Base-by-base conservation (phyloP, 2,329 filamentous ascomycete genomes). In the Triangularia verruculosa region DNA sequence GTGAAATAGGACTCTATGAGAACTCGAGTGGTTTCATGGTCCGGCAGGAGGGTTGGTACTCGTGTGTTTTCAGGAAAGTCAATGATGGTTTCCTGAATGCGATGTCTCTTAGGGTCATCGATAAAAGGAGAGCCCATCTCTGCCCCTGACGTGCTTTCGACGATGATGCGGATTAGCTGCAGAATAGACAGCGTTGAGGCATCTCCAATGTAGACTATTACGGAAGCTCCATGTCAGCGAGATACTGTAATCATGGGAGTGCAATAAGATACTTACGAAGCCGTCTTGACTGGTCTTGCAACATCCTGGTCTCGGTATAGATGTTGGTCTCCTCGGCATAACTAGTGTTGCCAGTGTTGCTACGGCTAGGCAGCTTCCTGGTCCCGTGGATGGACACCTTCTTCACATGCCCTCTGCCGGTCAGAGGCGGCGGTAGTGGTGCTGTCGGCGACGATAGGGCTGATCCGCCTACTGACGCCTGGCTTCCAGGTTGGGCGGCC, bases 101-200 rank as follows among this genome's bases (percentile, higher is more conserved):
- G 83, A 68, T 87, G 83, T 55, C 84, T 79, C 59, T 79, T 78
- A 15, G 83, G 82, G 68, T 87, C 86, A 58, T 77, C 72, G 1
- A 85, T 88, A 68, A 89, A 89, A 0, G 79, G 74, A 3, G 85
- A 88, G 27, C 68, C 70, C 60, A 69, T 65, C 9, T 70, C 69
- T 0, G 76, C 71, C 0, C 86, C 86, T 17, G 78, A 78, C 28
- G 80, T 78, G 8, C 76, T 82, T 66, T 85, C 82, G 4, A 89
- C 84, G 67, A 88, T 82, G 75, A 84, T 83, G 9, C 86, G 83
- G 17, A 89, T 80, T 53, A 86, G 75, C 62, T 88, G 83, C 2
- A 89, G 75, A 68, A 85, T 88, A 0, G 86, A 86, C 5, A 88
- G 75, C 0, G 84, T 84, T 0, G 85, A 85, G 1, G 86, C 85